Conservation (phyloP, 139 green algal genomes). For the Tetratostichococcus sp. region DNA sequence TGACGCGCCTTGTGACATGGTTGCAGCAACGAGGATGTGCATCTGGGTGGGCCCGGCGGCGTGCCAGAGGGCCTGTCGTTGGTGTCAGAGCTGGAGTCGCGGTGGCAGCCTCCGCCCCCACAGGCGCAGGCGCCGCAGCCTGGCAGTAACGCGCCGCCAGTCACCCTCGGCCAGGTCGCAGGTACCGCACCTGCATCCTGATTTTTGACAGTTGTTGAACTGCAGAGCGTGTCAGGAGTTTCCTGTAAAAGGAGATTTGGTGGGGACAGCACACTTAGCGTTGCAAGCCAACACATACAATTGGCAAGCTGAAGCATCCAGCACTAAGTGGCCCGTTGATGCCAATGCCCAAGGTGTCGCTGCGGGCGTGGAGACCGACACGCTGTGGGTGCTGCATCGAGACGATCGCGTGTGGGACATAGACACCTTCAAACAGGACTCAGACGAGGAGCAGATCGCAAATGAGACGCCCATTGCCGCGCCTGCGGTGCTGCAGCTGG, state of each 20-base stretch:
- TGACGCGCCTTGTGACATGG: too few relatives aligned
- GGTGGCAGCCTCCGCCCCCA: constrained; percentile 7
- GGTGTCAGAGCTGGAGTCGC: constrained; percentile 6
- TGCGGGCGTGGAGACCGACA: constrained; percentile 26
- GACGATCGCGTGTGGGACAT: constrained; percentile 45
- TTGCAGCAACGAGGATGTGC: not conserved
- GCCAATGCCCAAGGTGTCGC: not conserved
- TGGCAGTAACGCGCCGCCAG: not conserved
- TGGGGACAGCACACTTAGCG: too few relatives aligned
- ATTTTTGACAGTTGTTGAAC: too few relatives aligned
- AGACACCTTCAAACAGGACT: constrained; percentile 26
- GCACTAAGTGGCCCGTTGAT: too few relatives aligned
- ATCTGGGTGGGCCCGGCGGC: not conserved
- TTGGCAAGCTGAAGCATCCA: too few relatives aligned
- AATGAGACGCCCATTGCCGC: constrained; percentile 33
- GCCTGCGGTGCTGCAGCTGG: constrained; percentile 45
- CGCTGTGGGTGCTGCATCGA: constrained; percentile 70
- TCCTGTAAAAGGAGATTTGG: too few relatives aligned
- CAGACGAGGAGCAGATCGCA: constrained; percentile 15
- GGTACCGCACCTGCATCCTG: constrained; percentile 31
- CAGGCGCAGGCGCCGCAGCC: not conserved
- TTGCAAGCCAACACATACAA: too few relatives aligned
- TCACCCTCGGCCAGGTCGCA: constrained; percentile 23
- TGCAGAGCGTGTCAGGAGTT: not conserved
- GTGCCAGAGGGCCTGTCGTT: not conserved